Conservation (phyloP, 371 early-diverging fungal genomes). For the Fennellomyces sp. region DNA sequence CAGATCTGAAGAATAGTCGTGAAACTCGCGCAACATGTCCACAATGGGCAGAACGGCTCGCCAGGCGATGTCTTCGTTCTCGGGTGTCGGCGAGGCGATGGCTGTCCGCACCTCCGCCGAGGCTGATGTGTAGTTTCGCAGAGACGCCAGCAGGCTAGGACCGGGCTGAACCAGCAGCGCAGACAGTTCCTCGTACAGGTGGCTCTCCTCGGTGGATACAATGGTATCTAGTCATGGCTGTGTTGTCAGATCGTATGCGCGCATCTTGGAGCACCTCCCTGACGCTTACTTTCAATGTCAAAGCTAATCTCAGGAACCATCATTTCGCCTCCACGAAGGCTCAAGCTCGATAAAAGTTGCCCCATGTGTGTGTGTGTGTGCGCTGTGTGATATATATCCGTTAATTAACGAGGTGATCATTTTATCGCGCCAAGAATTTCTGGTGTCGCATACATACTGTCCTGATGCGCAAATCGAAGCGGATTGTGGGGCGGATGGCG, state of each 20-base stretch:
- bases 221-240: conserved; percentile 43
- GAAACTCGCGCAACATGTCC: conserved; percentile 76
- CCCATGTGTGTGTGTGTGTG: conserved; percentile 26
- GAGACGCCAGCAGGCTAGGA: conserved; percentile 40
- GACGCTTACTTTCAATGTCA: conserved; percentile 55
- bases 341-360: conserved; percentile 43
- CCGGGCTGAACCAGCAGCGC: conserved; percentile 52
- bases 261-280: not conserved
- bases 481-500: too few relatives aligned
- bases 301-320: conserved; percentile 51
- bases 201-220: conserved; percentile 55
- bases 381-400: too few relatives aligned
- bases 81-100: conserved; percentile 78
- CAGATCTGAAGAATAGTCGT: conserved; percentile 73
- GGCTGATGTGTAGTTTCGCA: conserved; percentile 56
- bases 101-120: conserved; percentile 64
- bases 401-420: too few relatives aligned
- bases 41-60: conserved; percentile 83
- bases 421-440: too few relatives aligned
- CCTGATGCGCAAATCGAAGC: too few relatives aligned
- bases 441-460: too few relatives aligned
- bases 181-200: conserved; percentile 48
- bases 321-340: conserved; percentile 36
- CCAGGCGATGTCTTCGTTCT: conserved; percentile 90
- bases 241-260: conserved; percentile 1